Evolutionary conservation across 495 filamentous ascomycete genomes (phyloP).

Genomic region (Neohortaea acidophila): DNA sequence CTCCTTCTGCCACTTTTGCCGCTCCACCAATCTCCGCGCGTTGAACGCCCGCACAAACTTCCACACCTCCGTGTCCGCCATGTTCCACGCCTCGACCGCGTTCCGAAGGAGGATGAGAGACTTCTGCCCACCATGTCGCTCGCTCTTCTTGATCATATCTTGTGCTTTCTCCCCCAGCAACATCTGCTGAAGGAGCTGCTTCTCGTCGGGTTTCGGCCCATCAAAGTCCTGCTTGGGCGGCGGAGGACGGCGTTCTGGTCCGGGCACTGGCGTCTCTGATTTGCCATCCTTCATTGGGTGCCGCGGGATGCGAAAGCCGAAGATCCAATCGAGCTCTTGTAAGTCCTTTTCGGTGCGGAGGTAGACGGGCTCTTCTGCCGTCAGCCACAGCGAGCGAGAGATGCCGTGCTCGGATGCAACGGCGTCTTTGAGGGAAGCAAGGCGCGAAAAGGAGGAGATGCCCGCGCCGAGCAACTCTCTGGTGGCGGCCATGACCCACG

Average conservation of each 20-base stretch:
- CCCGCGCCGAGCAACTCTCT: slow-evolving; percentile 47
- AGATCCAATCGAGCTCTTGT: slow-evolving; percentile 67
- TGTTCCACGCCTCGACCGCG: slow-evolving; percentile 78
- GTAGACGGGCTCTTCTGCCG: slow-evolving; percentile 46
- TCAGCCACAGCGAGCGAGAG: slow-evolving; percentile 60
- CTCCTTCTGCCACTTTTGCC: slow-evolving; percentile 53
- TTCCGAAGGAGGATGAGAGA: slow-evolving; percentile 32
- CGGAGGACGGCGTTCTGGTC: slow-evolving; percentile 23
- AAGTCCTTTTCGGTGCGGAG: slow-evolving; percentile 29
- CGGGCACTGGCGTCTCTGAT: slow-evolving; percentile 35
- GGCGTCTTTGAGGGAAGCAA: slow-evolving; percentile 64
- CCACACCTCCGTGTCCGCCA: slow-evolving; percentile 89
- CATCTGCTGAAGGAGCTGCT: slow-evolving; percentile 42
- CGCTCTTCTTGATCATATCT: slow-evolving; percentile 9
- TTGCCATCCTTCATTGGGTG: slow-evolving; percentile 36
- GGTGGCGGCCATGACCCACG: slow-evolving; percentile 64
- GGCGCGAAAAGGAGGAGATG: slow-evolving; percentile 44
- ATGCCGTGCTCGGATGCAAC: slow-evolving; percentile 50
- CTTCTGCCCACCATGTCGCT: slow-evolving; percentile 27
- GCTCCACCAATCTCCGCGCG: slow-evolving; percentile 43
- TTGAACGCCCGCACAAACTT: slow-evolving; percentile 64
- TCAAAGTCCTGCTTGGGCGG: slow-evolving; percentile 18
- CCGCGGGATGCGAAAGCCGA: slow-evolving; percentile 67
- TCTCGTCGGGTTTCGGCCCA: slow-evolving; percentile 31
- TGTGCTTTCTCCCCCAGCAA: slow-evolving; percentile 44